phyloP scores from a whole-genome alignment of 306 rosid genomes.

The Cyclanthera cordifolia region DNA sequence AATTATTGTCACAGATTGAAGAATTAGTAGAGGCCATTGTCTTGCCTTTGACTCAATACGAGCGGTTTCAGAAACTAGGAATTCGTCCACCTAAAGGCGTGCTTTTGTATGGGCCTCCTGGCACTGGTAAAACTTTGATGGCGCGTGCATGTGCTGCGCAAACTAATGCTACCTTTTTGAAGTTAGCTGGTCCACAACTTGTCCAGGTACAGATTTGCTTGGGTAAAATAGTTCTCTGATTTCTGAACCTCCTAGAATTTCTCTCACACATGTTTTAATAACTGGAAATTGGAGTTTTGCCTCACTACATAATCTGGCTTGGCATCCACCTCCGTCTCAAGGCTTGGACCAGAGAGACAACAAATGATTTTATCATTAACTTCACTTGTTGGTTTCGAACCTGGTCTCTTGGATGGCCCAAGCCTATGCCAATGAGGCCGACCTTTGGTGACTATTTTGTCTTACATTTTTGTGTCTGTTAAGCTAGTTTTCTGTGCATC shows the following conservation, averaged over 20 bases:
- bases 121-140: conserved; percentile 97
- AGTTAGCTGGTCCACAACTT: conserved; percentile 90
- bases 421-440: no score
- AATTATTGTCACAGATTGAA: conserved; percentile 49
- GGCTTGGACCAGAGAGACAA: no score
- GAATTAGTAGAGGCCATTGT: conserved; percentile 96
- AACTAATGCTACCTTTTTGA: conserved; percentile 87
- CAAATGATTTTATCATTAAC: no score
- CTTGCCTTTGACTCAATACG: conserved; percentile 93
- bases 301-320: no score
- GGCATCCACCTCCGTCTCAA: no score
- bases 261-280: no score
- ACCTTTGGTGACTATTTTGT: no score
- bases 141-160: conserved; percentile 99
- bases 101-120: conserved; percentile 94
- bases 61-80: conserved; percentile 85
- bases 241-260: neutral
- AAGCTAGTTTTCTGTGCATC: neutral
- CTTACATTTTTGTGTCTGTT: neutral
- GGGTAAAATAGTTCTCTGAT: neutral
- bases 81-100: conserved; percentile 98
- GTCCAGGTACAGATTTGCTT: conserved; percentile 55
- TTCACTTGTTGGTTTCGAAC: no score
- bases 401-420: no score
- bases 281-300: no score